Conservation (phyloP, 129 eudicot species). For the Pulicaria dysenterica region DNA sequence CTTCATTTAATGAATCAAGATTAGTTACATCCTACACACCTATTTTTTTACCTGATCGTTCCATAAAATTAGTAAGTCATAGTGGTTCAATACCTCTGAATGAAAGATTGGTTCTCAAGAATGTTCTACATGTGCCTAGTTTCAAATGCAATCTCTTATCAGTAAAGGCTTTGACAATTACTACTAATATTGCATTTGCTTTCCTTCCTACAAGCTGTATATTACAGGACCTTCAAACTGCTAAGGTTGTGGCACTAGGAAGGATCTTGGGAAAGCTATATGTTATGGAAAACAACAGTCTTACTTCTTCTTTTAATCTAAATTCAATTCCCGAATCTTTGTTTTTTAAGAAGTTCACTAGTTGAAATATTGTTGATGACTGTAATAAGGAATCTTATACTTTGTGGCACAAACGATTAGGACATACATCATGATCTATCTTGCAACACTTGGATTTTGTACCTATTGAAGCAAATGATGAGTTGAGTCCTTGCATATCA, state of each 20-base stretch:
- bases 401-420: neutral
- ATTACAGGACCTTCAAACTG: too few relatives aligned
- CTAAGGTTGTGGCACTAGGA: neutral
- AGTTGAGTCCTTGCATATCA: neutral
- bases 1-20: neutral
- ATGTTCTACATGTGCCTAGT: neutral
- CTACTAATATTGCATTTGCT: too few relatives aligned
- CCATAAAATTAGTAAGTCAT: neutral
- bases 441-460: neutral
- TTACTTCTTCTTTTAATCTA: neutral
- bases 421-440: neutral
- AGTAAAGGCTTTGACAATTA: too few relatives aligned
- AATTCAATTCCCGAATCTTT: neutral
- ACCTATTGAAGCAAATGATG: neutral
- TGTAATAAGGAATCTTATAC: neutral
- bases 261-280: neutral
- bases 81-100: neutral
- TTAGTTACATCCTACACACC: neutral
- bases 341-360: too few relatives aligned
- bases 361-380: neutral
- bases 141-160: neutral
- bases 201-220: too few relatives aligned
- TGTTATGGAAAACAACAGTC: neutral
- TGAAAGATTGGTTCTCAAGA: neutral
- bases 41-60: neutral